Percentiles rank a stretch among this genome's conserved stretches.
Evolutionary conservation across 495 filamentous ascomycete genomes (phyloP).

Genomic region (Pyrenula aspistea): DNA sequence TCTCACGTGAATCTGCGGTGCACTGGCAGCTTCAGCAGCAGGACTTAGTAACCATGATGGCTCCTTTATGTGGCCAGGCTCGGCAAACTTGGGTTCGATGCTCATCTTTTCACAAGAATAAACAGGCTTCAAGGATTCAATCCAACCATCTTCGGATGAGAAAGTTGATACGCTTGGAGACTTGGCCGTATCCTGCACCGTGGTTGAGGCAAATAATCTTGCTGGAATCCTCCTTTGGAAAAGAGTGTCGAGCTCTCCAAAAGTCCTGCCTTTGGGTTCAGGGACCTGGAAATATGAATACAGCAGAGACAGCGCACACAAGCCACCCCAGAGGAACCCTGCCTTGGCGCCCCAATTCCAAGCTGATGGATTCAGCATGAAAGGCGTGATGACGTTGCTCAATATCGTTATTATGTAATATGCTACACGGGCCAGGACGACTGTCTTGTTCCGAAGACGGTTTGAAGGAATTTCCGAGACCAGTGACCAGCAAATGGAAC

Average conservation of each 20-base stretch:
- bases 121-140: neutral
- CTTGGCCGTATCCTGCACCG: constrained; percentile 17
- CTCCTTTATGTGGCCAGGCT: neutral
- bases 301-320: constrained; percentile 44
- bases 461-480: constrained; percentile 49
- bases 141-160: neutral
- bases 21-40: neutral
- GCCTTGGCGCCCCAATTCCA: constrained; percentile 51
- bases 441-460: constrained; percentile 51
- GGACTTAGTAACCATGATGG: neutral
- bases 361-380: constrained; percentile 53
- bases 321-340: constrained; percentile 52
- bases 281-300: constrained; percentile 53
- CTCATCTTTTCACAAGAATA: neutral
- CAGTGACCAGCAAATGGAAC: constrained; percentile 53
- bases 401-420: constrained; percentile 51
- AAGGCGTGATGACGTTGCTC: constrained; percentile 45
- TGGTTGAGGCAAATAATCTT: constrained; percentile 41
- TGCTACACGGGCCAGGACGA: constrained; percentile 42
- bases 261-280: constrained; percentile 47
- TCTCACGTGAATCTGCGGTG: neutral
- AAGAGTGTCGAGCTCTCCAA: constrained; percentile 50
- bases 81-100: neutral
- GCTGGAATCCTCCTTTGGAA: constrained; percentile 46
- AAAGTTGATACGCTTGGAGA: constrained; percentile 1